A percentile compares a stretch with the other conserved stretches of the same genome.
Conservation (phyloP, 352 stramenopile species). For the Blastocystis hominis region DNA sequence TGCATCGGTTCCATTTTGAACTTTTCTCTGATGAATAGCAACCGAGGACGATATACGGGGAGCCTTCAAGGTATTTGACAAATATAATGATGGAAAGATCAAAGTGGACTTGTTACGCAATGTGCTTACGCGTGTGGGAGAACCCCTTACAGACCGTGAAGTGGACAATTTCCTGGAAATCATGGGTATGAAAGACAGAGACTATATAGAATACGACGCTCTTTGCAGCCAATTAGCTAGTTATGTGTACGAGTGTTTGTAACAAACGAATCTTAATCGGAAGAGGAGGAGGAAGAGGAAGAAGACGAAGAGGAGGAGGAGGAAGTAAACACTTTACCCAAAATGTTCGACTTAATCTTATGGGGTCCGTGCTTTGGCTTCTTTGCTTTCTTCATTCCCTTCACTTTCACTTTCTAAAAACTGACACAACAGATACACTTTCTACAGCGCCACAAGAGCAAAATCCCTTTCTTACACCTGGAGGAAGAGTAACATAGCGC, state of each 20-base stretch:
- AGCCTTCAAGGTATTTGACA: constrained; percentile 6
- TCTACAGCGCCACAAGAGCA: not conserved
- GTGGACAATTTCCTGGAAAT: not conserved
- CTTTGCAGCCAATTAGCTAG: not conserved
- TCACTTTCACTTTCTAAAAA: not conserved
- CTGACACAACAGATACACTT: not conserved
- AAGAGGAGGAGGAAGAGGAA: too few species aligned
- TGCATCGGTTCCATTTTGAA: not conserved
- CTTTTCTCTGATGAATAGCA: not conserved
- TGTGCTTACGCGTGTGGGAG: not conserved
- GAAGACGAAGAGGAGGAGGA: too few species aligned
- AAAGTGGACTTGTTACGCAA: not conserved
- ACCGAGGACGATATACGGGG: not conserved
- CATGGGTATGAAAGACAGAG: not conserved
- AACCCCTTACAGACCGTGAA: not conserved
- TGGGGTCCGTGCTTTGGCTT: too few species aligned
- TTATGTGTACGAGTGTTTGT: not conserved
- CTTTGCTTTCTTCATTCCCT: not conserved
- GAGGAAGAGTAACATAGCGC: not conserved
- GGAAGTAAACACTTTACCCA: too few species aligned
- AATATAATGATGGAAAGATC: constrained; percentile 20
- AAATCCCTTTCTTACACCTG: not conserved
- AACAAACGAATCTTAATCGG: not conserved
- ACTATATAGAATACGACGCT: not conserved
- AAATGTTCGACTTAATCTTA: too few species aligned